Evolutionary conservation across 805 yeast species (phyloP).

Genomic region (Teunomyces cretensis): DNA sequence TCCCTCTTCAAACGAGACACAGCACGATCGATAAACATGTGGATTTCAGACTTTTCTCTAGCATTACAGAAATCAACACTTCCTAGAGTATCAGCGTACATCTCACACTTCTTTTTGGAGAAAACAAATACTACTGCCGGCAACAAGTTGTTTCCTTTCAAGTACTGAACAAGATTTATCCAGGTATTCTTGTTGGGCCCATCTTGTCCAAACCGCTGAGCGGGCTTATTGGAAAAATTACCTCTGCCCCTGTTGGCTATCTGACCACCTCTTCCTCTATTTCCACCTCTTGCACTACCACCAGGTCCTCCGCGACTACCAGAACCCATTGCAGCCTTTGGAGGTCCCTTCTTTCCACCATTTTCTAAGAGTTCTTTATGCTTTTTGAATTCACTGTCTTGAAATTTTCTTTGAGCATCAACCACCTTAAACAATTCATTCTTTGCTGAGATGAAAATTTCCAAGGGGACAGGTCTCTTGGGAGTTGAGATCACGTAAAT

Average conservation of each 20-base stretch:
- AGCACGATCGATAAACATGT: constrained; percentile 89
- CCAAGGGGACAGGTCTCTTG: constrained; percentile 94
- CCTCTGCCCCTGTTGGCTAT: constrained; percentile 38
- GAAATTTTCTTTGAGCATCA: constrained; percentile 69
- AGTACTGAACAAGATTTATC: constrained; percentile 66
- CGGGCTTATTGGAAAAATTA: constrained; percentile 19
- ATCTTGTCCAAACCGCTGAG: constrained; percentile 27
- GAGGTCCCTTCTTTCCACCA: constrained; percentile 33
- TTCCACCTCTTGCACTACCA: constrained; percentile 47
- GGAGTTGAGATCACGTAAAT: constrained; percentile 96
- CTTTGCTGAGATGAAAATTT: constrained; percentile 83
- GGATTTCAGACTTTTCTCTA: constrained; percentile 87
- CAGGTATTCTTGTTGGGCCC: constrained; percentile 82
- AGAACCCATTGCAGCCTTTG: constrained; percentile 36
- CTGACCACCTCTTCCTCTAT: constrained; percentile 23
- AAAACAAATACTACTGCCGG: constrained; percentile 95
- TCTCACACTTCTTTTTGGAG: constrained; percentile 91
- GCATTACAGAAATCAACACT: constrained; percentile 78
- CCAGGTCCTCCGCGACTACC: constrained; percentile 45
- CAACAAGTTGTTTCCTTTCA: constrained; percentile 65
- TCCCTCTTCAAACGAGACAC: constrained; percentile 81
- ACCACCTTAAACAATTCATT: constrained; percentile 70
- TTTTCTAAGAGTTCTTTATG: constrained; percentile 56
- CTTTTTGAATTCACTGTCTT: constrained; percentile 59
- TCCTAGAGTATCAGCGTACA: constrained; percentile 76